These are phyloP conservation scores for Alternaria arborescens DNA, from an alignment of 2,329 filamentous ascomycete genomes.

Conservation along the genomic window DNA sequence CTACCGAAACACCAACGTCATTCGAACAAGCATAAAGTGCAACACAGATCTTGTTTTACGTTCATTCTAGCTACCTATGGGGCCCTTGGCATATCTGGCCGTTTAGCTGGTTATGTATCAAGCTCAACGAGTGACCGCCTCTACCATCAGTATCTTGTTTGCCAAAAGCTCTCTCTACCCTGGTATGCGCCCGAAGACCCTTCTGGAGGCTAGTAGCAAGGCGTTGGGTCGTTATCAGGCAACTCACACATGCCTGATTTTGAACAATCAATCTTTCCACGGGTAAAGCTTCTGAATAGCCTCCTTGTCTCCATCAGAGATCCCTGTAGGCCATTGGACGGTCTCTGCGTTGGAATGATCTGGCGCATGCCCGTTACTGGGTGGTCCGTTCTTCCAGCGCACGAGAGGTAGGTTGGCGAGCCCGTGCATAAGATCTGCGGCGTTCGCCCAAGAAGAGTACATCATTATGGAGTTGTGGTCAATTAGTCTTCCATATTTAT, in stretches of 20 bases:
- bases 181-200: no score
- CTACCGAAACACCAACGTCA: neutral
- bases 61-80: no score
- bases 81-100: no score
- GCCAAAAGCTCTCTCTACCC: neutral
- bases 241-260: neutral
- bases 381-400: neutral
- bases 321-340: accelerated
- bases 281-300: neutral
- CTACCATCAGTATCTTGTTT: neutral
- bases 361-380: neutral
- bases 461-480: neutral
- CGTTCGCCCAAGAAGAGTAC: neutral
- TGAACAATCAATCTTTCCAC: neutral
- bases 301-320: neutral
- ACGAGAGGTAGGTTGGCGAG: neutral
- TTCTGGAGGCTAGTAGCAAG: no score
- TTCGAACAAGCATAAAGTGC: neutral
- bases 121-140: neutral
- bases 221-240: no score
- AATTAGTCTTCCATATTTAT: no score
- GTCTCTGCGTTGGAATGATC: neutral
- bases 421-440: neutral
- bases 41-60: no score
- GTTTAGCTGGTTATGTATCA: no score